These are phyloP conservation scores for Fusarium pseudonygamai DNA, from an alignment of 2,329 filamentous ascomycete species.

Conservation along the genomic window DNA sequence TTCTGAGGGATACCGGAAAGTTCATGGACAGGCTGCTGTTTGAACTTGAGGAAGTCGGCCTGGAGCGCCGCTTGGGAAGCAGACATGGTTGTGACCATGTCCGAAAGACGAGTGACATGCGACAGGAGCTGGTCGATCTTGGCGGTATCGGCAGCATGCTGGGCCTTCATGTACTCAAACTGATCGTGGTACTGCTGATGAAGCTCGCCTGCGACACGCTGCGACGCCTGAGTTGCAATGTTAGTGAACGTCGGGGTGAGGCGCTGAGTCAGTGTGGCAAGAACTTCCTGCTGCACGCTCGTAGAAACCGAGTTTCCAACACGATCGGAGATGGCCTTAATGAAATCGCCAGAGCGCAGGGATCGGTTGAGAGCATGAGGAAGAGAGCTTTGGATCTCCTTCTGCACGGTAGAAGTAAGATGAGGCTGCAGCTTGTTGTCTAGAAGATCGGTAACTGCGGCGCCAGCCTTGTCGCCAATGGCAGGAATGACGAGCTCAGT, in stretches of 20 bases:
- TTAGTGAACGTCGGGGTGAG: conserved; percentile 74
- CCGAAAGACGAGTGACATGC: conserved; percentile 72
- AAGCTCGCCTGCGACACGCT: conserved; percentile 74
- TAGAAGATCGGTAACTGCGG: conserved; percentile 77
- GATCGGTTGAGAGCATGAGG: conserved; percentile 66
- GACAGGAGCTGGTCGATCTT: conserved; percentile 80
- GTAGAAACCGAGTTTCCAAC: conserved; percentile 73
- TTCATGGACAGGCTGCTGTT: conserved; percentile 59
- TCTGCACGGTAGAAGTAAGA: conserved; percentile 72
- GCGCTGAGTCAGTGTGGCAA: conserved; percentile 66
- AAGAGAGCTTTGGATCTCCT: conserved; percentile 76
- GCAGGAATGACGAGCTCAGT: conserved; percentile 79
- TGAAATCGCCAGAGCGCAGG: conserved; percentile 77
- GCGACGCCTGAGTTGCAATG: conserved; percentile 71
- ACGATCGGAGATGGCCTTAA: conserved; percentile 75
- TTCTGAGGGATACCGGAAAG: conserved; percentile 47
- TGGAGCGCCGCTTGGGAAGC: conserved; percentile 75
- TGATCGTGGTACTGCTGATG: conserved; percentile 68
- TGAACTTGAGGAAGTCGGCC: conserved; percentile 67
- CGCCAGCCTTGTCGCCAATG: conserved; percentile 72
- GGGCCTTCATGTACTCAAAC: conserved; percentile 61
- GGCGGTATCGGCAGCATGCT: conserved; percentile 59
- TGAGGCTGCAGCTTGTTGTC: conserved; percentile 72
- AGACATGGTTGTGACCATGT: conserved; percentile 76
- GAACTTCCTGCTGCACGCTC: conserved; percentile 76